A percentile compares a stretch with the other conserved stretches of the same genome.
These are phyloP conservation scores for Pneumocystis murina DNA, from an alignment of 1,139 yeast genomes.

Conservation along the genomic window DNA sequence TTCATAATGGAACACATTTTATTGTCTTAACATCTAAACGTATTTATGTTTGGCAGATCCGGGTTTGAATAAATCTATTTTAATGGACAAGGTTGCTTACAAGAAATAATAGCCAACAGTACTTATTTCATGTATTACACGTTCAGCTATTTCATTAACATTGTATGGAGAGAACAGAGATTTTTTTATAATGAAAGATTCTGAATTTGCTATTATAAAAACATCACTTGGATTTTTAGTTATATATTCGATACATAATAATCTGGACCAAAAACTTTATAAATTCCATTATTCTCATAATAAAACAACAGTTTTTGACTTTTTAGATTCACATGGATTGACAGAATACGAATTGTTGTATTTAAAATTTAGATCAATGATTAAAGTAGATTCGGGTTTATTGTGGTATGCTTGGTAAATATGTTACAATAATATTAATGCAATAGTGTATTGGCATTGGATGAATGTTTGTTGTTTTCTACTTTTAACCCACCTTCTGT, in stretches of 20 bases:
- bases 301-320: slow-evolving; percentile 15
- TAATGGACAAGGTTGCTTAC: neutral
- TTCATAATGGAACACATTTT: neutral
- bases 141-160: slow-evolving; percentile 20
- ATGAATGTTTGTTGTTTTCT: slow-evolving; percentile 21
- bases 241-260: slow-evolving; percentile 19
- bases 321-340: slow-evolving; percentile 30
- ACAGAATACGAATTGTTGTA: slow-evolving; percentile 26
- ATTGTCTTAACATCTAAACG: neutral
- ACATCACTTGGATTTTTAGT: slow-evolving; percentile 22
- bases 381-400: slow-evolving; percentile 22
- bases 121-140: slow-evolving; percentile 21
- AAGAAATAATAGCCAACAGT: neutral
- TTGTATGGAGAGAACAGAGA: slow-evolving; percentile 21
- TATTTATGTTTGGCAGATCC: neutral
- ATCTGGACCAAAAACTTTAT: slow-evolving; percentile 20
- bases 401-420: slow-evolving; percentile 12
- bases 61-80: neutral
- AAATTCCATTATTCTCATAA: slow-evolving; percentile 10
- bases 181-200: slow-evolving; percentile 24
- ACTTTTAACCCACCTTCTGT: slow-evolving; percentile 22
- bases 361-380: slow-evolving; percentile 19
- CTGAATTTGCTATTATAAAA: slow-evolving; percentile 22
- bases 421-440: neutral
- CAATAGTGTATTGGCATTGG: slow-evolving; percentile 19